Evolutionary conservation across 2,329 filamentous ascomycete species (phyloP).

Genomic region (Phyllosticta citribraziliensis): DNA sequence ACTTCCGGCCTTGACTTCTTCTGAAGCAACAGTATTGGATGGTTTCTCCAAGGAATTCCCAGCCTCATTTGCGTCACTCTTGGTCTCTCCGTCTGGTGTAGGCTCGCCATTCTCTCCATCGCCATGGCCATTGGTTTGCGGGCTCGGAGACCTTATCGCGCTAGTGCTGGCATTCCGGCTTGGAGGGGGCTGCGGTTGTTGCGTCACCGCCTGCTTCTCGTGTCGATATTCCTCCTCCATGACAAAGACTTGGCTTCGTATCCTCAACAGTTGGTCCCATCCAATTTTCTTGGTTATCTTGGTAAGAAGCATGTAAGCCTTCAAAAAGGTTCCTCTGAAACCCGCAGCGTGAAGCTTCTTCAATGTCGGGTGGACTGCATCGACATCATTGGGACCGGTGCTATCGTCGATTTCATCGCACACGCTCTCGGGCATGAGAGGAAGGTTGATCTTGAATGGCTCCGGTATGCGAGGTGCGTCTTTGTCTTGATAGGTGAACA

Average conservation of each 20-base stretch:
- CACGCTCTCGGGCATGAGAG: conserved; percentile 77
- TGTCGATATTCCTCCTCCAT: conserved; percentile 98
- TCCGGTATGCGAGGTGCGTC: conserved; percentile 92
- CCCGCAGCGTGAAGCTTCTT: conserved; percentile 76
- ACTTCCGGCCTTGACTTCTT: conserved; percentile 63
- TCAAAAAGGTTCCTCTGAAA: conserved; percentile 91
- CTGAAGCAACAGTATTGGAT: conserved; percentile 65
- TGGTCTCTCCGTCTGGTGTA: conserved; percentile 19
- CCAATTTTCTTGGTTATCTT: conserved; percentile 95
- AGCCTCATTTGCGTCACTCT: conserved; percentile 18
- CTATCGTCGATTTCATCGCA: conserved; percentile 96
- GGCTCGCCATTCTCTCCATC: conserved; percentile 28
- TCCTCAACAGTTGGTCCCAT: conserved; percentile 92
- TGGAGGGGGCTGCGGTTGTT: conserved; percentile 23
- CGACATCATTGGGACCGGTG: conserved; percentile 62
- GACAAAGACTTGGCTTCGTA: conserved; percentile 92
- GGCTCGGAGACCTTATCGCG: conserved; percentile 58
- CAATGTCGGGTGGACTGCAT: conserved; percentile 79
- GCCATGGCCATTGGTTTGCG: conserved; percentile 32
- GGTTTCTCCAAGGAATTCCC: conserved; percentile 61
- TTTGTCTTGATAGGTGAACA: conserved; percentile 99
- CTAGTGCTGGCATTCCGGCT: conserved; percentile 72
- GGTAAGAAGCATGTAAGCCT: conserved; percentile 87
- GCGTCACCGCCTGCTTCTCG: conserved; percentile 56
- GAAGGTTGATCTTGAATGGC: conserved; percentile 76